Percentiles rank a stretch among this genome's conserved stretches.
These are phyloP conservation scores for Ajuga reptans DNA, from an alignment of 305 asterid species.

Conservation along the genomic window DNA sequence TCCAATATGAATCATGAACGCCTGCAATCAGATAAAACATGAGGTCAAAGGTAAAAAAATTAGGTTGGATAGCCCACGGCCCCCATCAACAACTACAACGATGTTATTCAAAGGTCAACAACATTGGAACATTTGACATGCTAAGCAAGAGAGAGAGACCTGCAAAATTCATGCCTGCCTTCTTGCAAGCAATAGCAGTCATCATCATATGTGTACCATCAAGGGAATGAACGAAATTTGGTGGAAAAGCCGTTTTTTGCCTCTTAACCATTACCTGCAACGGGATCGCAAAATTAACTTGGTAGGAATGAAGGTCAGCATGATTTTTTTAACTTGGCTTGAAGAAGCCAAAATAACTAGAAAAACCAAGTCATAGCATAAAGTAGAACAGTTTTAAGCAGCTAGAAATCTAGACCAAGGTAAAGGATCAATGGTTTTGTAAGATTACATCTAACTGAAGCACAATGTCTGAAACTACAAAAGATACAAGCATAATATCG, in stretches of 20 bases:
- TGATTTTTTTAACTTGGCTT: background rate
- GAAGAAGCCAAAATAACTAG: constrained; percentile 8
- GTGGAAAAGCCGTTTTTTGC: constrained; percentile 96
- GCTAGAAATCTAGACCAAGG: background rate
- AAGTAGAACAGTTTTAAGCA: background rate
- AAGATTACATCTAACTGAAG: constrained; percentile 1
- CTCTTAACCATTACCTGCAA: constrained; percentile 73
- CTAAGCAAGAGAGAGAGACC: constrained; percentile 33
- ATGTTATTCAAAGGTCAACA: constrained; percentile 3
- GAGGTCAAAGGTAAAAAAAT: background rate
- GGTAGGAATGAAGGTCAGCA: constrained; percentile 9
- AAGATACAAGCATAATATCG: background rate
- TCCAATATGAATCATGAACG: constrained; percentile 98
- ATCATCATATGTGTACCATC: constrained; percentile 99
- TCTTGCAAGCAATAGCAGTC: constrained; percentile 93
- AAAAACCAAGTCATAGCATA: background rate
- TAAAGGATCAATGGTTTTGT: background rate
- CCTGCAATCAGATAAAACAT: constrained; percentile 46
- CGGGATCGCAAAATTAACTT: background rate
- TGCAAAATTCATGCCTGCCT: constrained; percentile 85
- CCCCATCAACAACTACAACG: background rate
- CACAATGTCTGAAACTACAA: background rate
- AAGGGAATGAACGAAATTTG: constrained; percentile 92
- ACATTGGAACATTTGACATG: constrained; percentile 9
- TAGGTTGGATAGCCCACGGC: too few relatives aligned